phyloP scores from a whole-genome alignment of 179 eudicot genomes.

The Silene noctiflora region DNA sequence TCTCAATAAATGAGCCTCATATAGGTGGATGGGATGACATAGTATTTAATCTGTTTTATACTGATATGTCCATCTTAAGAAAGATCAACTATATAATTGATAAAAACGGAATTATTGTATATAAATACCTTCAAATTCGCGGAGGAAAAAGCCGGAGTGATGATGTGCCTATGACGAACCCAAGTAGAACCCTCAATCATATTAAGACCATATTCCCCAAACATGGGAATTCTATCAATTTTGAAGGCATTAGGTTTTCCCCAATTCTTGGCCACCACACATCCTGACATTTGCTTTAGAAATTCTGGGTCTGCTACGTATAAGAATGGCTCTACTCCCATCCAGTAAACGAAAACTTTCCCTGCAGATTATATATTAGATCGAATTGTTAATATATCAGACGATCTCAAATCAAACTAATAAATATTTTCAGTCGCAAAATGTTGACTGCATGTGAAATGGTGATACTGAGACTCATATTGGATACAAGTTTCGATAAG shows the following conservation, averaged over 20 bases:
- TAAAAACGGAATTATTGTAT: too few species aligned
- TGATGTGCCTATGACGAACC: slow-evolving; percentile 77
- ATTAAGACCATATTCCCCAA: slow-evolving; percentile 68
- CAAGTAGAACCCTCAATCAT: slow-evolving; percentile 81
- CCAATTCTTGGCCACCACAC: slow-evolving; percentile 71
- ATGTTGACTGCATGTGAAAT: too few species aligned
- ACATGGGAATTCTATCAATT: slow-evolving; percentile 72
- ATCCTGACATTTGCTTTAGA: slow-evolving; percentile 57
- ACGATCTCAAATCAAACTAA: too few species aligned
- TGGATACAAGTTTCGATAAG: too few species aligned
- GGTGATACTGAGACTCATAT: too few species aligned
- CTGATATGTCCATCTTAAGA: too few species aligned
- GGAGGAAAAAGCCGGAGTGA: slow-evolving; percentile 80
- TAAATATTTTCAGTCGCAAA: too few species aligned
- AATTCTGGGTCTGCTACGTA: slow-evolving; percentile 79
- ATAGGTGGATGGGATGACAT: too few species aligned
- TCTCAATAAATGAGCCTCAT: not conserved
- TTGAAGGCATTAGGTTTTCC: slow-evolving; percentile 85
- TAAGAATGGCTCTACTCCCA: slow-evolving; percentile 91
- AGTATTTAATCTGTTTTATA: not conserved
- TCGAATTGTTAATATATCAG: not conserved
- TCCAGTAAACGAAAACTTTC: slow-evolving; percentile 81
- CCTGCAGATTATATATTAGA: slow-evolving; percentile 41
- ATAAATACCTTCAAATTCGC: slow-evolving; percentile 61
- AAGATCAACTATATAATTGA: too few species aligned